Conservation (phyloP, 108 stramenopile genomes). For the Nitzschia sp. region DNA sequence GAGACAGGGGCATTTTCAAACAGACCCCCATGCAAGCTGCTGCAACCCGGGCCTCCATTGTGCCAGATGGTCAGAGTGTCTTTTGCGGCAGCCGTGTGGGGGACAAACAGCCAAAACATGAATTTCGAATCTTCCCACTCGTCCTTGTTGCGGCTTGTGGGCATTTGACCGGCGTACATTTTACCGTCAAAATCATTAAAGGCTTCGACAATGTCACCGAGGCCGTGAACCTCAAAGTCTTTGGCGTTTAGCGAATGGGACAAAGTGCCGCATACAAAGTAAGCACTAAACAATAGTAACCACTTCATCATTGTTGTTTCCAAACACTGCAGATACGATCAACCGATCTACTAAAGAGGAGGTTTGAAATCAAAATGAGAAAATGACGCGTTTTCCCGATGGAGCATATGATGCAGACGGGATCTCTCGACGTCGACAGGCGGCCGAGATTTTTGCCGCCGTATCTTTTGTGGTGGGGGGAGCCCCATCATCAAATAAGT, state of each 20-base stretch:
- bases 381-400: too few relatives aligned
- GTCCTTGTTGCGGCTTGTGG: constrained; percentile 20
- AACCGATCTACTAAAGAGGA: too few relatives aligned
- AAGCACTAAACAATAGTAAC: neutral
- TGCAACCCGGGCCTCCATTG: constrained; percentile 61
- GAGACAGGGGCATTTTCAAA: constrained; percentile 53
- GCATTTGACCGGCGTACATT: constrained; percentile 55
- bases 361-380: too few relatives aligned
- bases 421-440: too few relatives aligned
- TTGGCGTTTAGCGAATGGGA: neutral
- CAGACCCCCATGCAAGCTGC: constrained; percentile 48
- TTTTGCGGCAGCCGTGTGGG: constrained; percentile 11
- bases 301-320: too few relatives aligned
- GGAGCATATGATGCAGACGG: too few relatives aligned
- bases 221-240: constrained; percentile 42
- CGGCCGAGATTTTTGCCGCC: too few relatives aligned
- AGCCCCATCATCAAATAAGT: too few relatives aligned
- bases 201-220: constrained; percentile 41
- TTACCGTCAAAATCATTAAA: constrained; percentile 42
- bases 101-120: constrained; percentile 49
- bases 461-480: too few relatives aligned
- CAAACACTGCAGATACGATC: too few relatives aligned
- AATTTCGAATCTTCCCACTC: constrained; percentile 16
- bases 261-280: neutral
- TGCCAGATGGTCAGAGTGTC: constrained; percentile 36